A percentile compares a stretch with the other conserved stretches of the same genome.
phyloP scores from a whole-genome alignment of 139 green algal species.

The Chlamydomonas sphaeroides region DNA sequence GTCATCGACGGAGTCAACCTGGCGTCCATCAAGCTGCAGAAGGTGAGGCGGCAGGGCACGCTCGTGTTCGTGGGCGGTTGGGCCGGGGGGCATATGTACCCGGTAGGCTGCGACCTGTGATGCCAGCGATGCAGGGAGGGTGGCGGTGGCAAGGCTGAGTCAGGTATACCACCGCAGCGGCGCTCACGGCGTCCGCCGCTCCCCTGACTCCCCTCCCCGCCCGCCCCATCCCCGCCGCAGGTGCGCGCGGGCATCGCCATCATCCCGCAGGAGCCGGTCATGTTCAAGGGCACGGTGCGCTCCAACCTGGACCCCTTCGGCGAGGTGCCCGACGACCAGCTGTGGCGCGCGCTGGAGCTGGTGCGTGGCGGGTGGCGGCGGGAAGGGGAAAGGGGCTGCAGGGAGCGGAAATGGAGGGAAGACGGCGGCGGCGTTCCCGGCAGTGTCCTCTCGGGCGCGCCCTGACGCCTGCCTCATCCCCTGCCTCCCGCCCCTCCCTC shows the following conservation, averaged over 20 bases:
- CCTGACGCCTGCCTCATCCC: not conserved
- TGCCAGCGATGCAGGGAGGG: no score
- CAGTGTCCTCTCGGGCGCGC: no score
- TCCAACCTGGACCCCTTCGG: constrained; percentile 91
- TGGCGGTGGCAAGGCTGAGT: no score
- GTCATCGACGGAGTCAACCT: constrained; percentile 86
- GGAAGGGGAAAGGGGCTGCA: no score
- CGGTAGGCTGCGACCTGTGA: no score
- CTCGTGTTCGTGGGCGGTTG: no score
- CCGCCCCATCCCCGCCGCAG: constrained; percentile 38
- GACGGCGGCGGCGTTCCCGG: no score
- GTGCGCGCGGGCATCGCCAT: constrained; percentile 76
- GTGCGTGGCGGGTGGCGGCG: constrained; percentile 12
- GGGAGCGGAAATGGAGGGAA: no score
- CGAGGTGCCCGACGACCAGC: constrained; percentile 65
- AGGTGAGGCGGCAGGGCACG: not conserved
- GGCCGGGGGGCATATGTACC: no score
- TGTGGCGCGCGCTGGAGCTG: constrained; percentile 74
- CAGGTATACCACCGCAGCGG: no score
- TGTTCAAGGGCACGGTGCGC: constrained; percentile 92
- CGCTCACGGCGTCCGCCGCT: not conserved
- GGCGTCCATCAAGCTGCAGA: constrained; percentile 66
- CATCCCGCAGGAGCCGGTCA: constrained; percentile 94
- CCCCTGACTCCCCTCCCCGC: not conserved
- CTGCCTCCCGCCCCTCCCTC: not conserved